A percentile compares a stretch with the other conserved stretches of the same genome.
Conservation (phyloP, 257 asterid genomes). For the Solanum chiquidenum region DNA sequence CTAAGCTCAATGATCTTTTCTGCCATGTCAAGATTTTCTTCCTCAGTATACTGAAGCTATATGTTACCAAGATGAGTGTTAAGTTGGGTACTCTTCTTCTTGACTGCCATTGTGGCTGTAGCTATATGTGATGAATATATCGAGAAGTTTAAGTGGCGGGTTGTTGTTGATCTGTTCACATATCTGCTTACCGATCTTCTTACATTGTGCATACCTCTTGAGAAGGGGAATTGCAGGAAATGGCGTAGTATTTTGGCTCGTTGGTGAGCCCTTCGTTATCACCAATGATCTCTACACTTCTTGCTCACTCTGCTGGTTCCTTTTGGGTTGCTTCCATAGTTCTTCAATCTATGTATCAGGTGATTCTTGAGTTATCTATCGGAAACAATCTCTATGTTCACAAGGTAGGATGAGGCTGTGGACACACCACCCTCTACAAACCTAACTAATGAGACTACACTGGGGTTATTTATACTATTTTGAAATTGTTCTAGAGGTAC, state of each 20-base stretch:
- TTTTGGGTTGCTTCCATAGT: fast-evolving
- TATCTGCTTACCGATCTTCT: constrained; percentile 51
- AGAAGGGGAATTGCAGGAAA: not conserved
- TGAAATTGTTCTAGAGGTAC: too few relatives aligned
- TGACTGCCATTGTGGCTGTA: constrained; percentile 40
- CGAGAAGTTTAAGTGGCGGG: constrained; percentile 40
- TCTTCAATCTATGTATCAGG: not conserved
- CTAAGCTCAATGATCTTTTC: not conserved
- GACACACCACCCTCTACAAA: not conserved
- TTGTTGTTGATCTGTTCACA: constrained; percentile 25
- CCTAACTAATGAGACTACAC: not conserved
- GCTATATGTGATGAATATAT: constrained; percentile 8
- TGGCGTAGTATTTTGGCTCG: not conserved
- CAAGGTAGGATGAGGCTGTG: fast-evolving
- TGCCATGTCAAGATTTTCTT: not conserved
- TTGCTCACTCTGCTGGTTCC: not conserved
- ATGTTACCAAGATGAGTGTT: constrained; percentile 30
- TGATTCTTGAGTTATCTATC: not conserved
- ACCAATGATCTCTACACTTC: not conserved
- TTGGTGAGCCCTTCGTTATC: not conserved
- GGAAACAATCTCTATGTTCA: not conserved
- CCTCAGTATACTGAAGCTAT: constrained; percentile 1
- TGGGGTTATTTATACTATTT: too few relatives aligned
- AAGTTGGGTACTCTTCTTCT: constrained; percentile 16
- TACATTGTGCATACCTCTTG: not conserved